Conservation (phyloP, 139 green algal species). For the Micractinium conductrix region DNA sequence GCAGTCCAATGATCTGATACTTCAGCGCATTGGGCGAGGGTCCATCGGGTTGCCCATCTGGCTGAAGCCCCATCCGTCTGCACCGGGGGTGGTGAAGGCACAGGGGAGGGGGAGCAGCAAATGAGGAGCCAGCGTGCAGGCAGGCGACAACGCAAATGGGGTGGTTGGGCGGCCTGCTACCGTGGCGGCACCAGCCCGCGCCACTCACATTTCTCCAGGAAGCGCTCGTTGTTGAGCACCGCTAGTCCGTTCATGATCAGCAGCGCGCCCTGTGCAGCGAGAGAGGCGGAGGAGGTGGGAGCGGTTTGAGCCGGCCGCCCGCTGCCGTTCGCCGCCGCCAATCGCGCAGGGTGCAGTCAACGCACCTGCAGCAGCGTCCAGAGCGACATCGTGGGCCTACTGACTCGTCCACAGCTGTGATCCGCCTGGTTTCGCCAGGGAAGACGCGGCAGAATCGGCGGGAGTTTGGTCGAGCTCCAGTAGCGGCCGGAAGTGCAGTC, state of each 20-base stretch:
- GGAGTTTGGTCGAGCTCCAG: too few species aligned
- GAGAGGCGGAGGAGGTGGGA: background rate
- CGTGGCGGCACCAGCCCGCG: background rate
- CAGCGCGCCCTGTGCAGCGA: constrained; percentile 71
- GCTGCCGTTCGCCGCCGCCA: background rate
- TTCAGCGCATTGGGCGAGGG: constrained; percentile 67
- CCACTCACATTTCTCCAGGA: constrained; percentile 82
- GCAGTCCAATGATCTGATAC: constrained; percentile 85
- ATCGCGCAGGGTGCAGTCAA: background rate
- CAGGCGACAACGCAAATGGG: background rate
- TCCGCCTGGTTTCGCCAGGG: too few species aligned
- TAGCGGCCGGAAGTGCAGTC: too few species aligned
- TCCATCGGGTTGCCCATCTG: constrained; percentile 62
- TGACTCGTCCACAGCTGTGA: too few species aligned
- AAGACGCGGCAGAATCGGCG: too few species aligned
- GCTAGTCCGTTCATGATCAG: constrained; percentile 86
- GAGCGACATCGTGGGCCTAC: constrained; percentile 72
- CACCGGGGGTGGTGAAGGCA: too few species aligned
- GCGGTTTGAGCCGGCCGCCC: too few species aligned
- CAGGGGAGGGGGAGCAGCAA: too few species aligned
- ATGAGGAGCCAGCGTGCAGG: background rate
- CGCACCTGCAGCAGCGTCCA: constrained; percentile 85
- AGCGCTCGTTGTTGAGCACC: constrained; percentile 92
- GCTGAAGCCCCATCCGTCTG: constrained; percentile 87
- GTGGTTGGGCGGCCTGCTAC: background rate